These are phyloP conservation scores for Neonectria neomacrospora DNA, from an alignment of 2,329 filamentous ascomycete species.

Conservation along the genomic window DNA sequence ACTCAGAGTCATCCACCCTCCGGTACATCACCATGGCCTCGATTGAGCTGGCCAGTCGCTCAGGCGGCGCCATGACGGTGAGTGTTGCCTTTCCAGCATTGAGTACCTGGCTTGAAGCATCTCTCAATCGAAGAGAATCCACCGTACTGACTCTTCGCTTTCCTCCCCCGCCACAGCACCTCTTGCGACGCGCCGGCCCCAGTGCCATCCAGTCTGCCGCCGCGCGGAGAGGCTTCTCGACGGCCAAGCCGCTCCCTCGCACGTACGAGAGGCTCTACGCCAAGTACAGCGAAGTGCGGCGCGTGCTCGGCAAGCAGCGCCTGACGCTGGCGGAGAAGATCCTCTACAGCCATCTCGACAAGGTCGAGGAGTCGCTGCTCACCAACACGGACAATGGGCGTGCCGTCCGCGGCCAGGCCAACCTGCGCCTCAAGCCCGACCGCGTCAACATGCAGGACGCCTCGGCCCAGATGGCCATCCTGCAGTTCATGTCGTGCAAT, in stretches of 20 bases:
- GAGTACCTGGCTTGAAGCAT: slow-evolving; percentile 24
- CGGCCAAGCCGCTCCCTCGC: slow-evolving; percentile 63
- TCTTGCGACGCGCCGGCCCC: slow-evolving; percentile 50
- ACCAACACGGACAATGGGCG: slow-evolving; percentile 84
- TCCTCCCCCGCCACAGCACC: slow-evolving; percentile 46
- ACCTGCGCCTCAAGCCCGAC: slow-evolving; percentile 96
- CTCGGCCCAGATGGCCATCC: slow-evolving; percentile 95
- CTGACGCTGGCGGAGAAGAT: slow-evolving; percentile 98
- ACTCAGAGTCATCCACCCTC: slow-evolving; percentile 28
- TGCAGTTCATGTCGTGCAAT: slow-evolving; percentile 99
- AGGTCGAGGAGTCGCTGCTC: slow-evolving; percentile 87
- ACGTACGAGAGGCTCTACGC: slow-evolving; percentile 85
- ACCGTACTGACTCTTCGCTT: slow-evolving; percentile 22
- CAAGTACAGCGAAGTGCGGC: slow-evolving; percentile 79
- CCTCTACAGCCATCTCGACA: slow-evolving; percentile 93
- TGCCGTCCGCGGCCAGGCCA: slow-evolving; percentile 86
- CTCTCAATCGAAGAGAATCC: background rate
- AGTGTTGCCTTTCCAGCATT: slow-evolving; percentile 18
- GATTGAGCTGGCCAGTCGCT: slow-evolving; percentile 62
- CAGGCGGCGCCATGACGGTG: slow-evolving; percentile 61
- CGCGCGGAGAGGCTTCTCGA: slow-evolving; percentile 54
- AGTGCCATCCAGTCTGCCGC: slow-evolving; percentile 44
- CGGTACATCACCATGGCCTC: slow-evolving; percentile 56
- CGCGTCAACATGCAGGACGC: slow-evolving; percentile 99
- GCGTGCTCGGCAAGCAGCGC: slow-evolving; percentile 72